Percentiles rank a stretch among this genome's conserved stretches.
Evolutionary conservation across 2,329 filamentous ascomycete species (phyloP).

Genomic region (Epichloe coenophiala): DNA sequence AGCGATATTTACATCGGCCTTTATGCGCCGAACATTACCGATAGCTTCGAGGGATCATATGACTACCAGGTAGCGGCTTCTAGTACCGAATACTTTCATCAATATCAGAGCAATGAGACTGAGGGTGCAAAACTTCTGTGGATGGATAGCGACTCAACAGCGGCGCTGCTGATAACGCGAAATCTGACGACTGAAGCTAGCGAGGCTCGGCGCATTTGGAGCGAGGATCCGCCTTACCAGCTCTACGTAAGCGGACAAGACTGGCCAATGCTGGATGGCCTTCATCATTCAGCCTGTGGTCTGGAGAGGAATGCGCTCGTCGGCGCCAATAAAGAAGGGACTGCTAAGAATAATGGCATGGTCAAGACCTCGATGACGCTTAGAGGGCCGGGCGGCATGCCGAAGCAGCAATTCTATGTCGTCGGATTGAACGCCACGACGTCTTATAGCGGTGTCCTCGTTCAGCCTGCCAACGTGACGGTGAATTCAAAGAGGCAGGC

Average conservation of each 20-base stretch:
- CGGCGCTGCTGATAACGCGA: slow-evolving; percentile 66
- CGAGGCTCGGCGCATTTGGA: slow-evolving; percentile 40
- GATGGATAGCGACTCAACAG: slow-evolving; percentile 71
- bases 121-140: slow-evolving; percentile 48
- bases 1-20: slow-evolving; percentile 66
- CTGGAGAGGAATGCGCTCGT: slow-evolving; percentile 53
- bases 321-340: slow-evolving; percentile 35
- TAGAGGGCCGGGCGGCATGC: slow-evolving; percentile 49
- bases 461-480: slow-evolving; percentile 40
- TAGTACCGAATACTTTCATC: slow-evolving; percentile 64
- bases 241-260: slow-evolving; percentile 61
- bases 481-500: slow-evolving; percentile 25
- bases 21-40: slow-evolving; percentile 51
- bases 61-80: slow-evolving; percentile 74
- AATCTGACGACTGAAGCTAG: slow-evolving; percentile 50
- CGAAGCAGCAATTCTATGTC: slow-evolving; percentile 82
- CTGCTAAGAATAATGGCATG: slow-evolving; percentile 10
- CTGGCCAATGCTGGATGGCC: slow-evolving; percentile 46
- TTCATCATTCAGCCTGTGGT: slow-evolving; percentile 74
- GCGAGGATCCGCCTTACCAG: slow-evolving; percentile 48
- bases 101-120: slow-evolving; percentile 30
- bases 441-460: slow-evolving; percentile 60
- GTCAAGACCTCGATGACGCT: slow-evolving; percentile 54
- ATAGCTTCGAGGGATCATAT: slow-evolving; percentile 51
- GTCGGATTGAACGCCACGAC: slow-evolving; percentile 59